Evolutionary conservation across 768 basidiomycete species (phyloP), one percentile per base, ranked within the genome.

Genomic region (Lactarius deliciosus): DNA sequence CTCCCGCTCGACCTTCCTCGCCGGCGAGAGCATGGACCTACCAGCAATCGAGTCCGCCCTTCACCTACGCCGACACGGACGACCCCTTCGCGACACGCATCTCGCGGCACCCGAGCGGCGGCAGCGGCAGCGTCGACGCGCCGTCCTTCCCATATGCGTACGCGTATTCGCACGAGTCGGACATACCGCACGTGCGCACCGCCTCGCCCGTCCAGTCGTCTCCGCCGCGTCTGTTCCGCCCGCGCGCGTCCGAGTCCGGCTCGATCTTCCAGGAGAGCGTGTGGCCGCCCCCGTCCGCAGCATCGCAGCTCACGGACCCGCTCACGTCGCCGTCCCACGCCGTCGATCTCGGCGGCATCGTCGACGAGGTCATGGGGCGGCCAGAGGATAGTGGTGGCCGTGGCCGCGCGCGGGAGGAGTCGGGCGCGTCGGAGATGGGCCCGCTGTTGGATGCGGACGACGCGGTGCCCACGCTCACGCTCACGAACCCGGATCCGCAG

Each of bases 251-350:
- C 18, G 70, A 64, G 20, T 63, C 64, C 4, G 70, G 70, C 13
- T 66, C 64, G 10, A 69, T 71, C 58, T 71, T 71, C 60, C 64
- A 69, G 2, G 70, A 71, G 56, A 54, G 59, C 34, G 68, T 71
- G 1, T 71, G 68, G 68, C 70, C 70, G 3, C 70, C 70, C 0
- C 70, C 70, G 1, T 28, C 61, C 4, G 45, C 53, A 5, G 60
- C 40, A 0, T 64, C 62, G 25, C 63, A 55, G 15, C 57, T 71
- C 9, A 54, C 64, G 2, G 70, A 69, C 56, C 68, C 70, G 40
- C 60, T 70, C 53, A 61, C 63, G 2, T 32, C 40, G 5, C 36
- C 64, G 34, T 57, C 68, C 0, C 60, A 61, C 40, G 57, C 54
- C 32, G 62, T 59, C 22, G 45, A 71, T 45, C 64, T 69, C 1